Evolutionary conservation across 2,329 filamentous ascomycete species (phyloP).

Genomic region (Fusarium zealandicum): DNA sequence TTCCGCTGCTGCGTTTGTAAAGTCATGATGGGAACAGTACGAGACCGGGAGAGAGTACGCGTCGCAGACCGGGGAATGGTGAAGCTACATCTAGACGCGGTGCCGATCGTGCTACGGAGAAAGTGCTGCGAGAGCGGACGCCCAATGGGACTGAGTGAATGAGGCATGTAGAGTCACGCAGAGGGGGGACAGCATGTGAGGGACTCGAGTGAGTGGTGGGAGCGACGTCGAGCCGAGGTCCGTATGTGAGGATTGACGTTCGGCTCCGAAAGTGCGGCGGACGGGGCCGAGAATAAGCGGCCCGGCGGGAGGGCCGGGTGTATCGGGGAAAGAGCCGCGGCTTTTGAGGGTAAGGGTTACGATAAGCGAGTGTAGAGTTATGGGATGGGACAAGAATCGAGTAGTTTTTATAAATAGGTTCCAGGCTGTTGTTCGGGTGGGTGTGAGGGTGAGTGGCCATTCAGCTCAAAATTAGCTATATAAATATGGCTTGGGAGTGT

Average conservation of each 20-base stretch:
- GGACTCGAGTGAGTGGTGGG: conserved; percentile 14
- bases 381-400: no score
- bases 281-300: not conserved
- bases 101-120: conserved; percentile 3
- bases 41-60: not conserved
- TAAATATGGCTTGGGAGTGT: no score
- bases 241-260: conserved; percentile 17
- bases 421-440: no score
- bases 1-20: conserved; percentile 14
- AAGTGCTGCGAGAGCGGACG: conserved; percentile 17
- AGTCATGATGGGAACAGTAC: conserved; percentile 19
- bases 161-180: conserved; percentile 27
- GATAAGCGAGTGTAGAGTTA: no score
- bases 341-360: not conserved
- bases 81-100: conserved; percentile 12
- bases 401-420: no score
- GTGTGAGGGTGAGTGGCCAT: no score
- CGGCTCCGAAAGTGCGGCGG: conserved; percentile 23
- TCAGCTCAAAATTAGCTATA: no score
- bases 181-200: conserved; percentile 28
- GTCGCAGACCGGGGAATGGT: not conserved
- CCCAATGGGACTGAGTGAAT: conserved; percentile 17
- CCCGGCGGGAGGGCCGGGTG: not conserved
- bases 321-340: not conserved
- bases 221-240: conserved; percentile 39